These are phyloP conservation scores for Malus asiatica DNA, from an alignment of 306 rosid species.

Conservation along the genomic window DNA sequence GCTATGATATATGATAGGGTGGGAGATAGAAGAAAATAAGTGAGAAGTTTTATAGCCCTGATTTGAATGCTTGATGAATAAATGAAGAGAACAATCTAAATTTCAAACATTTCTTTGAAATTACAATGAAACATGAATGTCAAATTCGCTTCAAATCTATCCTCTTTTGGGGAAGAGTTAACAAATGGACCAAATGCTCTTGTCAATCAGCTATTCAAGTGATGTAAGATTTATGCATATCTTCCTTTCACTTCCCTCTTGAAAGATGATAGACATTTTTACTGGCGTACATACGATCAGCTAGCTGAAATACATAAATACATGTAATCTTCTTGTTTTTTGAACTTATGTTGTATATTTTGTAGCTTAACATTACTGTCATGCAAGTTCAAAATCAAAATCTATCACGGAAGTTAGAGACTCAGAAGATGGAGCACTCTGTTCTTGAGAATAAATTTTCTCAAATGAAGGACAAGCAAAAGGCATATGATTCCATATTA, in stretches of 20 bases:
- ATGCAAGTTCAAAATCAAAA: constrained; percentile 91
- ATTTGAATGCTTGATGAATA: not conserved
- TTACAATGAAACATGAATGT: not conserved
- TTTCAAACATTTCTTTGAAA: not conserved
- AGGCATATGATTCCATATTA: constrained; percentile 53
- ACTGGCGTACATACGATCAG: not conserved
- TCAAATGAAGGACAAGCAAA: constrained; percentile 60
- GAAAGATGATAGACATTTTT: not conserved
- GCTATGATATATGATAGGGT: not conserved
- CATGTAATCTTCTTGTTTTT: not conserved
- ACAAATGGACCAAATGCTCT: not conserved
- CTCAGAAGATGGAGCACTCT: constrained; percentile 69
- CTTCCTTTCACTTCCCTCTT: not conserved
- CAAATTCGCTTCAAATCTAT: not conserved
- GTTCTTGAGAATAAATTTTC: constrained; percentile 54
- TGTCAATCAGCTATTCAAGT: not conserved
- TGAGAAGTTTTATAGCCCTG: not conserved
- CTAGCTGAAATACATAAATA: no score
- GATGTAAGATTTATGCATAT: no score
- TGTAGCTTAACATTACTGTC: constrained; percentile 77
- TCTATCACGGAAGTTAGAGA: constrained; percentile 79
- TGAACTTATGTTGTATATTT: constrained; percentile 19
- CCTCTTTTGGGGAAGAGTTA: not conserved
- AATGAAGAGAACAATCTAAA: not conserved
- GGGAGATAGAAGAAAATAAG: not conserved